Conservation (phyloP, 2,329 filamentous ascomycete species). For the Apiospora sp. region DNA sequence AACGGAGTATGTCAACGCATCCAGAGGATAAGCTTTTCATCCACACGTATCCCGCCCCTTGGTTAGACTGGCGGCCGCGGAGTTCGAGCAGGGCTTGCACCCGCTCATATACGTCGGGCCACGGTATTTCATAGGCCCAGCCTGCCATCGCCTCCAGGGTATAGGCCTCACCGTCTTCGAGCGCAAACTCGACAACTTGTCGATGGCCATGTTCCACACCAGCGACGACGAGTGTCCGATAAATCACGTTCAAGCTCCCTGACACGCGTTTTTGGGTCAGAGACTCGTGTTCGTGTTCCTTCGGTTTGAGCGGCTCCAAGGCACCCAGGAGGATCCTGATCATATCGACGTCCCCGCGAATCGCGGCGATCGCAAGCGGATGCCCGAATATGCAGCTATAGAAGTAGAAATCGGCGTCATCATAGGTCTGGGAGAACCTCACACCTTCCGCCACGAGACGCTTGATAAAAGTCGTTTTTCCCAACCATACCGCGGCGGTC, state of each 20-base stretch:
- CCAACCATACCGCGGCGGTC: neutral
- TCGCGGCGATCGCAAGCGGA: neutral
- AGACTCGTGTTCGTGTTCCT: neutral
- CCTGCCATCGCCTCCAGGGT: neutral
- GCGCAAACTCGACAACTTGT: neutral
- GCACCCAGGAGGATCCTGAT: neutral
- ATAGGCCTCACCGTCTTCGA: neutral
- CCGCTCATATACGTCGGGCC: neutral
- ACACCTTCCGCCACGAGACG: neutral
- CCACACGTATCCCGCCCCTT: too few relatives aligned
- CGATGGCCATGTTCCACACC: too few relatives aligned
- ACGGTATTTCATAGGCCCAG: neutral
- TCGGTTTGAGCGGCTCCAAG: neutral
- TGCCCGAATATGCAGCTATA: neutral
- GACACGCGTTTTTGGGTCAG: too few relatives aligned
- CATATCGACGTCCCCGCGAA: neutral
- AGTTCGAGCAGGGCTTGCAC: too few relatives aligned
- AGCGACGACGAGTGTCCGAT: too few relatives aligned
- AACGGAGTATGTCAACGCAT: too few relatives aligned
- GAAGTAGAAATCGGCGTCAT: accelerated
- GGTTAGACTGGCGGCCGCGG: too few relatives aligned
- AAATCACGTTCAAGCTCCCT: too few relatives aligned
- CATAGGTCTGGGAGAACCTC: neutral
- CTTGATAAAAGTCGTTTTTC: neutral
- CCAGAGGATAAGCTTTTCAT: too few relatives aligned